phyloP scores from a whole-genome alignment of 169 alveolate genomes.

The Eimeria tenella region DNA sequence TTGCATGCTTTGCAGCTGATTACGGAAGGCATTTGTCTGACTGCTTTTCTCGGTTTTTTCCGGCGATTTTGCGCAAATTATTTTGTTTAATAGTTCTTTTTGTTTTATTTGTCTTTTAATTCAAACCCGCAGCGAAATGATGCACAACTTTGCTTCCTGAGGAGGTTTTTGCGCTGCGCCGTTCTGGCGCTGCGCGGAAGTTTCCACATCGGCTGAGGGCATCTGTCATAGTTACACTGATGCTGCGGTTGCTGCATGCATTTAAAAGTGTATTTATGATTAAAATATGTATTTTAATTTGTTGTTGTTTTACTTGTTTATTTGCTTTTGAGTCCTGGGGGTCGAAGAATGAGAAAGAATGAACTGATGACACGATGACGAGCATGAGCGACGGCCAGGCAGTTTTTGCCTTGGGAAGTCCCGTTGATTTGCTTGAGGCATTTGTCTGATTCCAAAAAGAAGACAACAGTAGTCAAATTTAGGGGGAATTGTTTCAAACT shows the following conservation, averaged over 20 bases:
- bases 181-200: conserved; percentile 16
- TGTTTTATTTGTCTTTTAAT: neutral
- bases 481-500: too few species aligned
- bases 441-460: neutral
- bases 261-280: too few species aligned
- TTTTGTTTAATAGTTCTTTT: neutral
- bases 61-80: neutral
- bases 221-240: conserved; percentile 70
- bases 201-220: neutral
- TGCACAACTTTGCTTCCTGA: conserved; percentile 19
- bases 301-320: neutral
- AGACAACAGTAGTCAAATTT: too few species aligned
- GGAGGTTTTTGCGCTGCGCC: neutral
- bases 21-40: conserved; percentile 40
- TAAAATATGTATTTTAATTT: neutral
- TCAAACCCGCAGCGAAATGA: neutral
- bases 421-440: conserved; percentile 24
- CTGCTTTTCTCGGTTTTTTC: neutral
- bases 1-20: conserved; percentile 4
- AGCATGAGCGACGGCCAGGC: conserved; percentile 21
- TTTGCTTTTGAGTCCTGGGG: neutral
- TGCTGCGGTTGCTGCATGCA: neutral
- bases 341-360: too few species aligned
- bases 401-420: conserved; percentile 15
- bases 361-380: conserved; percentile 42